Percentiles rank a stretch among this genome's conserved stretches.
Conservation (phyloP, 169 alveolate genomes). For the Plasmodium knowlesi region DNA sequence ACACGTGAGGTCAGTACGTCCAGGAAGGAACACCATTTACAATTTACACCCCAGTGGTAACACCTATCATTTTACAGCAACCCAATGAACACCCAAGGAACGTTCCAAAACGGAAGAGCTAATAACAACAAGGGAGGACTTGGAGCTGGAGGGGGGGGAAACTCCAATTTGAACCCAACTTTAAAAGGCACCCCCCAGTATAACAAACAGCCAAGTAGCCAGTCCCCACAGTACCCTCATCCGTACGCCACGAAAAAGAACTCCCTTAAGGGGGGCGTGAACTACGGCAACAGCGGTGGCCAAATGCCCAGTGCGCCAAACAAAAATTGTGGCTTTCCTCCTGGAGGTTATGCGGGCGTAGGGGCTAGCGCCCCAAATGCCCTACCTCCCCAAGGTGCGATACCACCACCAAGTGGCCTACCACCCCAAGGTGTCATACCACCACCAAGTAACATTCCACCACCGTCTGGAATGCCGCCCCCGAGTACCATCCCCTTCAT, state of each 20-base stretch:
- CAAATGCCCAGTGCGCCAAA: neutral
- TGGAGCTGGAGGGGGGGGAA: neutral
- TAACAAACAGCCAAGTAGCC: conserved; percentile 19
- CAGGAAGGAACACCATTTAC: neutral
- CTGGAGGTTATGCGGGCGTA: neutral
- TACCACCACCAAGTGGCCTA: neutral
- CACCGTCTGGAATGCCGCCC: neutral
- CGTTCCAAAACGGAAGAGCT: neutral
- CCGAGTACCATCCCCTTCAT: neutral
- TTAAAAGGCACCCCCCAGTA: conserved; percentile 1
- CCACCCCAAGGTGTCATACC: neutral
- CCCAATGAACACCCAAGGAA: conserved; percentile 9
- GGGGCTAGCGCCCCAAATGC: neutral
- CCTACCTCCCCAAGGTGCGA: neutral
- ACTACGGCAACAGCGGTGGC: neutral
- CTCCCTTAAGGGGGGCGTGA: neutral
- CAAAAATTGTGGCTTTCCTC: neutral
- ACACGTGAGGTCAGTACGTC: neutral
- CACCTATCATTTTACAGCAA: neutral
- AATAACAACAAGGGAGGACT: neutral
- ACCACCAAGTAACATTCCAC: neutral
- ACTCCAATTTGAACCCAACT: conserved; percentile 13
- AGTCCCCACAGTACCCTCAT: neutral
- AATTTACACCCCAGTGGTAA: neutral
- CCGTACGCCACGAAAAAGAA: neutral